Base-by-base conservation (phyloP, 225 moss, liverwort and hornwort genomes). In the Polytrichum formosum region DNA sequence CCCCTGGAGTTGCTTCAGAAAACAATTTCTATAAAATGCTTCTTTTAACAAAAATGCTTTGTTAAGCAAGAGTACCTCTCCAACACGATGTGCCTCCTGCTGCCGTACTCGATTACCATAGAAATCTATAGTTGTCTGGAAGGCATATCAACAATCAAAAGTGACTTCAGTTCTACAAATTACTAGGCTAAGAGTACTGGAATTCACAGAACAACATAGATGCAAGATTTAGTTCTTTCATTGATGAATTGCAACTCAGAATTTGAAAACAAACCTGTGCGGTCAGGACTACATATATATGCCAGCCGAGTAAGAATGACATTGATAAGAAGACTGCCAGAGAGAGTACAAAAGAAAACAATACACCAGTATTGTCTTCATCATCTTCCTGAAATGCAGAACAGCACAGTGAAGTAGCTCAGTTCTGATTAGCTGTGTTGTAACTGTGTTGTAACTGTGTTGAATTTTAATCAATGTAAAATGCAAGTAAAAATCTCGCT, bases 81-180 rank as follows among this genome's bases (percentile, higher is more conserved):
- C 93, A 37, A 75, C 77, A 64, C 84, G 79, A 60, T 83, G 81
- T 56, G 87, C 82, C 63, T 94, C 93, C 67, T 70, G 80, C 71
- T 61, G 76, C 27, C 86, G 81, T 67, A 86, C 81, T 23, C 91
- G 91, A 73, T 94, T 90, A 27, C 85, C 81, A 71, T 94, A 94
- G 62, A 94, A 94, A 73, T 94, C 93, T 80, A 94, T 90, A 9
- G 93, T 94, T 35, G 93, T 91, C 93, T 94, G 85, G 61, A 20
- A 26, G 7, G 46, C 13, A 16, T 46, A 46, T 46, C 13, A 46
- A 67, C 62, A 53, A 65, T 54, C 55, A 75, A 55, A 56, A 22
- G 30, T 26, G 18, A 35, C 72, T 46, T 59, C 60, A 28, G 31
- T n/a, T 26, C 22, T 27, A 29, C 61, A 46, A 23, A 13, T 72